A percentile compares a stretch with the other conserved stretches of the same genome.
These are phyloP conservation scores for Trapa incisa DNA, from an alignment of 345 rosid species.

Conservation along the genomic window DNA sequence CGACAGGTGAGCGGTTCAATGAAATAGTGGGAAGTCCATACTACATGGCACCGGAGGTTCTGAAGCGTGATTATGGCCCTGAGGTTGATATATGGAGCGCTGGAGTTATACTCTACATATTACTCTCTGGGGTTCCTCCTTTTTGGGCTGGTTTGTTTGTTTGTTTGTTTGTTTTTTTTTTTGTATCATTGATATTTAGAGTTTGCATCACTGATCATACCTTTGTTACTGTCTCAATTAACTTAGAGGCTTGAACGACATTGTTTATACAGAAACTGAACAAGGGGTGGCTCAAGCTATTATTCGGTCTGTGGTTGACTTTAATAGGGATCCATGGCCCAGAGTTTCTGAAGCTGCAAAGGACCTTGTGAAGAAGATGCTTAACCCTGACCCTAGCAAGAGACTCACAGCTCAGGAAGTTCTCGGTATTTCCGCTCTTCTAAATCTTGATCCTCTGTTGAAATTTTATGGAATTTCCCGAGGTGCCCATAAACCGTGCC, in stretches of 20 bases:
- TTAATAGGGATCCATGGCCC: conserved; percentile 97
- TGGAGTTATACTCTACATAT: conserved; percentile 74
- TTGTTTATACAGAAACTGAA: conserved; percentile 59
- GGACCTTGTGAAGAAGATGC: conserved; percentile 93
- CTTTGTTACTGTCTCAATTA: too few relatives aligned
- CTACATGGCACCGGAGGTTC: conserved; percentile 93
- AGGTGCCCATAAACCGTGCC: not conserved
- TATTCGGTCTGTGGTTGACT: conserved; percentile 71
- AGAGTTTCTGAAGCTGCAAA: conserved; percentile 90
- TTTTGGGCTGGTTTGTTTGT: conserved; percentile 77
- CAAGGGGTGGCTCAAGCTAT: conserved; percentile 96
- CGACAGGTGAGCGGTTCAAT: conserved; percentile 54
- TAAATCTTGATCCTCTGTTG: not conserved
- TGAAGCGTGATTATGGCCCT: conserved; percentile 70
- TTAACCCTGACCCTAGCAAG: conserved; percentile 64
- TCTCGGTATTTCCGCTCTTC: conserved; percentile 41
- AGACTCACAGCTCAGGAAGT: conserved; percentile 88
- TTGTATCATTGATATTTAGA: conserved; percentile 3
- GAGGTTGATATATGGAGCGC: conserved; percentile 91
- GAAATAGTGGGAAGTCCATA: conserved; percentile 95
- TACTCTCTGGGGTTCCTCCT: conserved; percentile 84
- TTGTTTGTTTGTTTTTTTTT: conserved; percentile 7
- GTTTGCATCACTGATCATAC: not conserved
- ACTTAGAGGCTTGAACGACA: not conserved
- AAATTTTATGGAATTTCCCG: not conserved